Base-by-base conservation (phyloP, 2,329 filamentous ascomycete species). In the Pseudogymnoascus sp. region DNA sequence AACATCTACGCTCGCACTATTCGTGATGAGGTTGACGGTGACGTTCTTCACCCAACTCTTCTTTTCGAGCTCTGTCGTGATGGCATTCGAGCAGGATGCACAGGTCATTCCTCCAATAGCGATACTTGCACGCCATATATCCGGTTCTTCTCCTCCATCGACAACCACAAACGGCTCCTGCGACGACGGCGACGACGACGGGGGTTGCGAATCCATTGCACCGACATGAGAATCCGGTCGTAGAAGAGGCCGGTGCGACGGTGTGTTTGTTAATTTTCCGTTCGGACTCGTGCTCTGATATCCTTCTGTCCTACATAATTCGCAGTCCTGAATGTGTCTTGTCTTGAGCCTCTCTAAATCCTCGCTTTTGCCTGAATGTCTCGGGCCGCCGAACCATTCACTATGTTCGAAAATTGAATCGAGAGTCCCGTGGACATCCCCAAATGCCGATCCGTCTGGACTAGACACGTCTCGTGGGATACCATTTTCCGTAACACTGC, bases 21-120 rank as follows among this genome's bases (percentile, higher is more conserved):
- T 80, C 2, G 78, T 79, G 64, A 84, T 77, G 33, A 84, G 74
- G 62, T 79, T 82, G 64, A 85, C 77, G 2, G 74, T 75, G 21
- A 80, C 76, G 14, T 78, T 76, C 60, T 76, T 74, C n/a, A 85
- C 74, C 68, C 76, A 81, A 4, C 76, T 73, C 16, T 82, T 73
- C 59, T 77, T 76, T 61, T 78, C 69, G 13, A 85, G 68, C 64
- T 77, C 77, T 35, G 77, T 72, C 2, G 78, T 81, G 56, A 85
- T 76, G 2, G 76, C 74, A 64, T 77, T 77, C 11, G 76, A 77
- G 68, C 82, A 85, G 14, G 81, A 78, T 31, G 80, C 79, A 71
- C 82, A 85, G 50, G 80, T 84, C 82, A 85, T 85, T 6, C 82
- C 82, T 21, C 76, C 78, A 64, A 85, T 79, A 26, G 79, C 73